Percentiles rank a stretch among this genome's conserved stretches.
Conservation (phyloP, 2,329 filamentous ascomycete genomes). For the Fulvia fulva region DNA sequence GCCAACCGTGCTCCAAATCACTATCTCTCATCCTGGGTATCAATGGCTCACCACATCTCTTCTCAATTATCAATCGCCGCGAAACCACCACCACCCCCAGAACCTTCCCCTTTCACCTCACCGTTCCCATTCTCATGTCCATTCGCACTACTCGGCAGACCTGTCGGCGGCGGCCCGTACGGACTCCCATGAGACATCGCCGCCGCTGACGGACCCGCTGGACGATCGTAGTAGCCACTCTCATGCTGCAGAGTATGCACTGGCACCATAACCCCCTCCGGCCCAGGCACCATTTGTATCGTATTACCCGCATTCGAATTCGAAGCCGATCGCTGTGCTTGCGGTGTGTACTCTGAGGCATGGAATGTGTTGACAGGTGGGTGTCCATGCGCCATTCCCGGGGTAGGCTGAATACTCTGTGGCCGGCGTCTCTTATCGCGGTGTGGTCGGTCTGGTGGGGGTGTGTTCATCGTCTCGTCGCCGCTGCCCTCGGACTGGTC, state of each 20-base stretch:
- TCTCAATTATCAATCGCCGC: background rate
- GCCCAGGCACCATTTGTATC: background rate
- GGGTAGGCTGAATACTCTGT: slow-evolving; percentile 7
- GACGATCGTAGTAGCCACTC: slow-evolving; percentile 5
- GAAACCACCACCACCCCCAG: background rate
- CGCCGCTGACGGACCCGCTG: slow-evolving; percentile 2
- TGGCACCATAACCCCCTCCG: background rate
- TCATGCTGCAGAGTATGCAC: background rate
- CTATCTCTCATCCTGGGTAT: background rate
- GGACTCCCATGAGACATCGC: slow-evolving; percentile 20
- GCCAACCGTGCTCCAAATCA: background rate
- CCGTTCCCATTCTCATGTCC: slow-evolving; percentile 4
- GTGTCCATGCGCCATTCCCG: background rate
- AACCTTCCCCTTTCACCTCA: slow-evolving; percentile 2
- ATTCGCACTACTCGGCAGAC: slow-evolving; percentile 13
- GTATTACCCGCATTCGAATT: background rate
- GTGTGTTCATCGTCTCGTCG: slow-evolving; percentile 30
- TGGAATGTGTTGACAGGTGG: slow-evolving; percentile 13
- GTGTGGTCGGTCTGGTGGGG: slow-evolving; percentile 30
- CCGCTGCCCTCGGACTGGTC: slow-evolving; percentile 38
- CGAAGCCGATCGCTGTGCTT: slow-evolving; percentile 6
- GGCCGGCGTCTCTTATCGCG: slow-evolving; percentile 28
- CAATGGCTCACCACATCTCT: background rate
- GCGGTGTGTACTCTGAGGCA: background rate
- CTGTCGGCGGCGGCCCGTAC: slow-evolving; percentile 17